Evolutionary conservation across 1,284 basidiomycete genomes (phyloP).

Genomic region (Cystobasidiaceae sp.): DNA sequence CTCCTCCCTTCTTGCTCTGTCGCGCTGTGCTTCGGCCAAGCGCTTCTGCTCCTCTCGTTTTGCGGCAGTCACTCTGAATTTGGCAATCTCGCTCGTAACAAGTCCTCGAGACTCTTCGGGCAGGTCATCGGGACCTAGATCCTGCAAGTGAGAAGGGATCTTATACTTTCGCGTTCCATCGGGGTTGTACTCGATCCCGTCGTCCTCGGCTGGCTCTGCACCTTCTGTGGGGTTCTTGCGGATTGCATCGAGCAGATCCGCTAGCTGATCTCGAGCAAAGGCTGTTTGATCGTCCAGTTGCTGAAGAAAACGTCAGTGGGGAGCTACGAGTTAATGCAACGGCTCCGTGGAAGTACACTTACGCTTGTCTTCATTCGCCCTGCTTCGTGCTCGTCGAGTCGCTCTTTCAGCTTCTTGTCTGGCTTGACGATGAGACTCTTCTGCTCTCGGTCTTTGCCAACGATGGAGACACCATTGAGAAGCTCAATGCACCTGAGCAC

Average conservation of each 20-base stretch:
- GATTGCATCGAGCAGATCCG: slow-evolving; percentile 11
- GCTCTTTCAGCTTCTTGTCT: slow-evolving; percentile 42
- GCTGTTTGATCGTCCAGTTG: slow-evolving; percentile 24
- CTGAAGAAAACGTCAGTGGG: neutral
- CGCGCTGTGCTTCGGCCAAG: slow-evolving; percentile 33
- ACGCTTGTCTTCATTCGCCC: slow-evolving; percentile 39
- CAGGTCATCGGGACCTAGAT: slow-evolving; percentile 43
- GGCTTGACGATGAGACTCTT: slow-evolving; percentile 42
- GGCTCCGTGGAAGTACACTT: slow-evolving; percentile 2
- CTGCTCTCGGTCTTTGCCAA: slow-evolving; percentile 34
- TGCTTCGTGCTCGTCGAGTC: slow-evolving; percentile 43
- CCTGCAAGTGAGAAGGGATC: slow-evolving; percentile 38
- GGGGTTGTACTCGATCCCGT: slow-evolving; percentile 22
- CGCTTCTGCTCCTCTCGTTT: slow-evolving; percentile 41
- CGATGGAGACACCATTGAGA: slow-evolving; percentile 39
- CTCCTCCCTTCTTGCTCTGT: slow-evolving; percentile 32
- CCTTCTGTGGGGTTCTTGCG: slow-evolving; percentile 6
- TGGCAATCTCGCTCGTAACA: slow-evolving; percentile 43
- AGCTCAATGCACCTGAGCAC: slow-evolving; percentile 44
- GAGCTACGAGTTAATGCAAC: neutral
- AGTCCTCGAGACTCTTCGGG: slow-evolving; percentile 41
- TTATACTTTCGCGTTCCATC: slow-evolving; percentile 27
- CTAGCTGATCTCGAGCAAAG: slow-evolving; percentile 16
- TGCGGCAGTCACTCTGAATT: slow-evolving; percentile 43
- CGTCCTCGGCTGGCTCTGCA: neutral